Percentiles rank a stretch among this genome's conserved stretches.
Evolutionary conservation across 2,329 filamentous ascomycete genomes (phyloP).

Genomic region (Curvularia sp.): DNA sequence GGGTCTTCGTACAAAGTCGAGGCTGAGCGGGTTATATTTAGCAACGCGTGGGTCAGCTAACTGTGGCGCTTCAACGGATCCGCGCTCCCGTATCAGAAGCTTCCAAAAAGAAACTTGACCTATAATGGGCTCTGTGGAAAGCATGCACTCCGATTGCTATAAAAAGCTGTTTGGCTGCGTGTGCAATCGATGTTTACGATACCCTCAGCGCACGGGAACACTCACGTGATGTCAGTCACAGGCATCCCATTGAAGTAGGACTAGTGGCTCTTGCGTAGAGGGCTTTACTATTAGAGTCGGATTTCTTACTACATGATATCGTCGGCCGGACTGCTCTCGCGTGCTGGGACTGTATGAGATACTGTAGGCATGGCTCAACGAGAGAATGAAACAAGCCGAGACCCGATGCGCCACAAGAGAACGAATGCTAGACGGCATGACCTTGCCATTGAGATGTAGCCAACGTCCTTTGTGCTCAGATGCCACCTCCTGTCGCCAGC

Average conservation of each 20-base stretch:
- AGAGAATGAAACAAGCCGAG: not conserved
- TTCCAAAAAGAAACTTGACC: not conserved
- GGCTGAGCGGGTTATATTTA: constrained; percentile 35
- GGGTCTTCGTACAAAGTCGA: constrained; percentile 17
- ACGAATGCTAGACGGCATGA: not conserved
- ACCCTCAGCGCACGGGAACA: not conserved
- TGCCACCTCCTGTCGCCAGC: constrained; percentile 10
- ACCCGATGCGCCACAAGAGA: not conserved
- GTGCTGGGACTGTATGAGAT: not conserved
- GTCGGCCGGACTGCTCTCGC: too few relatives aligned
- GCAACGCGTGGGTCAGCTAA: constrained; percentile 18
- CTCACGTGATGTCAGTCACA: not conserved
- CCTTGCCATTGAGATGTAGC: not conserved
- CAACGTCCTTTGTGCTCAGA: constrained; percentile 4
- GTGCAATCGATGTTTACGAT: not conserved
- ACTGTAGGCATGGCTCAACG: not conserved
- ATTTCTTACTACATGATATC: not conserved
- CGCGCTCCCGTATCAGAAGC: constrained; percentile 15
- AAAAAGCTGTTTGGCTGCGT: not conserved
- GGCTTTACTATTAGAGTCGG: not conserved
- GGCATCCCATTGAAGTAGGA: not conserved
- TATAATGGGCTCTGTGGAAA: not conserved
- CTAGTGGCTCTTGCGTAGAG: not conserved
- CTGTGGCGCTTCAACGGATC: constrained; percentile 16
- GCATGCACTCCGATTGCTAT: not conserved